Conservation (phyloP, 139 green algal genomes). For the Gonium pectorale region DNA sequence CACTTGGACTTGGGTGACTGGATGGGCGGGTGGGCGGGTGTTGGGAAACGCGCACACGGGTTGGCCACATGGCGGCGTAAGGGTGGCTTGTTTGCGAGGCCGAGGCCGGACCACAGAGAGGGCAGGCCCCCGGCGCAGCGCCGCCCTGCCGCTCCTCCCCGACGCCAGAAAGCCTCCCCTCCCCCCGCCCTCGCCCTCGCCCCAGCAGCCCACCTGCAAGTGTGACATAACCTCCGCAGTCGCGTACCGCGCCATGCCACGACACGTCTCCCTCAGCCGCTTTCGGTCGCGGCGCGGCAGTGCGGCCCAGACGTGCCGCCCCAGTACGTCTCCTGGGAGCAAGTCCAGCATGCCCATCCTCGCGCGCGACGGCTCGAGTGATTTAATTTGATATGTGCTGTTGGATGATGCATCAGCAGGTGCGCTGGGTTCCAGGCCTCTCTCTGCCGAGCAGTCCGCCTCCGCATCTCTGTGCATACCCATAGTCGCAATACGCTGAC, state of each 20-base stretch:
- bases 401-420: too few relatives aligned
- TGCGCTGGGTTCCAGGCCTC: too few relatives aligned
- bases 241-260: neutral
- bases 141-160: too few relatives aligned
- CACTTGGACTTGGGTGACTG: neutral
- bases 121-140: too few relatives aligned
- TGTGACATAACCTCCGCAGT: slow-evolving; percentile 15
- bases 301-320: slow-evolving; percentile 1
- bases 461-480: too few relatives aligned
- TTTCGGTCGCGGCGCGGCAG: neutral
- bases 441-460: too few relatives aligned
- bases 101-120: neutral
- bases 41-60: neutral
- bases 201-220: neutral
- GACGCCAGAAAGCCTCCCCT: neutral
- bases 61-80: too few relatives aligned
- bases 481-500: too few relatives aligned
- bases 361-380: too few relatives aligned
- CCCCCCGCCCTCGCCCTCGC: neutral
- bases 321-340: neutral
- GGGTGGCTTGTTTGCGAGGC: too few relatives aligned
- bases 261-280: neutral
- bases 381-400: too few relatives aligned
- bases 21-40: neutral
- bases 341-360: neutral